phyloP scores from a whole-genome alignment of 768 basidiomycete species.

The Boletales sp. region DNA sequence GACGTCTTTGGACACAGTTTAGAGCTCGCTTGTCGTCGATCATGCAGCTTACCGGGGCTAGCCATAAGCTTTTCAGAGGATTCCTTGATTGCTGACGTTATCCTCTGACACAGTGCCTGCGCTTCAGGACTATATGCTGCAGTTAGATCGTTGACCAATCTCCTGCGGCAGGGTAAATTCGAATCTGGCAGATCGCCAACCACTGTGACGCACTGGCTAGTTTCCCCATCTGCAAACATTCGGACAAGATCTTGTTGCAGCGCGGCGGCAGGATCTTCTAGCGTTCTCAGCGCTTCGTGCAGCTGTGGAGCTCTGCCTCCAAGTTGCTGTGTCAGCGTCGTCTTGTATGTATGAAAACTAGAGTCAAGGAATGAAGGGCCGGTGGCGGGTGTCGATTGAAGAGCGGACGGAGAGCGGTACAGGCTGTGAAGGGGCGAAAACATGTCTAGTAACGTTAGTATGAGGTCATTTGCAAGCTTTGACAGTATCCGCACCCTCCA shows the following conservation, averaged over 20 bases:
- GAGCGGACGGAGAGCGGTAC: conserved; percentile 51
- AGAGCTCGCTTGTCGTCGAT: neutral
- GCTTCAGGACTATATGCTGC: conserved; percentile 50
- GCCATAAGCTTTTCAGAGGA: conserved; percentile 29
- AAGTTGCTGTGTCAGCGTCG: conserved; percentile 60
- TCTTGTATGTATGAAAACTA: conserved; percentile 60
- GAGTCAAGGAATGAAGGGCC: conserved; percentile 35
- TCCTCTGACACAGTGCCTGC: conserved; percentile 40
- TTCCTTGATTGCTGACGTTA: conserved; percentile 41
- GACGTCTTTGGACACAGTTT: conserved; percentile 6
- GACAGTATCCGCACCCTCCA: conserved; percentile 15
- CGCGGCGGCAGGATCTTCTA: conserved; percentile 58
- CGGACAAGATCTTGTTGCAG: conserved; percentile 58
- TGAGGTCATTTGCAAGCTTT: neutral
- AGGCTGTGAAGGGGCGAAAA: conserved; percentile 50
- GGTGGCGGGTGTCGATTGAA: conserved; percentile 39
- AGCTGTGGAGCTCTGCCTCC: conserved; percentile 60
- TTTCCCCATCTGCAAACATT: conserved; percentile 39
- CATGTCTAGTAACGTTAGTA: conserved; percentile 36
- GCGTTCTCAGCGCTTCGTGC: conserved; percentile 49
- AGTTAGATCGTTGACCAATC: conserved; percentile 40
- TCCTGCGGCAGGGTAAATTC: conserved; percentile 27
- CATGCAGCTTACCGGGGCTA: conserved; percentile 33
- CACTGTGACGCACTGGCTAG: conserved; percentile 39
- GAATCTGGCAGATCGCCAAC: neutral